These are phyloP conservation scores for Lipomyces chichibuensis DNA, from an alignment of 805 yeast species.

Conservation along the genomic window DNA sequence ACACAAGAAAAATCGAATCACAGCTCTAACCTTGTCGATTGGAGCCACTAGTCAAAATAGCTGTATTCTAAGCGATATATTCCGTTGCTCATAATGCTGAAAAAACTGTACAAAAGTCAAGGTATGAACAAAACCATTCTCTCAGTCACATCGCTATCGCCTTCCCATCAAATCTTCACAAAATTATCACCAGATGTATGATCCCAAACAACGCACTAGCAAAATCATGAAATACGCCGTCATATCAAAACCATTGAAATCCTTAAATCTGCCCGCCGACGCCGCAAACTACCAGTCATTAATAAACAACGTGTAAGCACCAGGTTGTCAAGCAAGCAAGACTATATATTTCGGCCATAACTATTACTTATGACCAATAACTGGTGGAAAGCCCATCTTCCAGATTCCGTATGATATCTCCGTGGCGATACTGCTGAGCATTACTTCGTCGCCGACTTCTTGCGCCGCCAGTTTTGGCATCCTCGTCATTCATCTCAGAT, in stretches of 20 bases:
- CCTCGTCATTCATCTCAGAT: conserved; percentile 3
- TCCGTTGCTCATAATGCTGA: not conserved
- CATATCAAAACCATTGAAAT: not conserved
- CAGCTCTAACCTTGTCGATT: no score
- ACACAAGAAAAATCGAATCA: no score
- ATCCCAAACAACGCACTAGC: conserved; percentile 1
- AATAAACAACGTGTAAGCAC: not conserved
- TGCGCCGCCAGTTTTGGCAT: conserved; percentile 7
- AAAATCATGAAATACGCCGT: not conserved
- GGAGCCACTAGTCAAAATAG: not conserved
- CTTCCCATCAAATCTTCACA: not conserved
- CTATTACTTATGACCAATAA: conserved; percentile 19
- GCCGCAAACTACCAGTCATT: not conserved
- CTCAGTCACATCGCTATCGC: not conserved
- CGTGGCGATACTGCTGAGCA: conserved; percentile 22
- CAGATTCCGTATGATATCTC: conserved; percentile 41
- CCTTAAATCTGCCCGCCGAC: not conserved
- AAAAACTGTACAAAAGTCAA: not conserved
- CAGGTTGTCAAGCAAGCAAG: not conserved
- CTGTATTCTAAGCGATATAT: not conserved
- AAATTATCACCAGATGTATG: not conserved
- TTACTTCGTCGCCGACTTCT: conserved; percentile 8
- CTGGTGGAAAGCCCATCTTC: conserved; percentile 40
- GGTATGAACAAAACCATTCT: not conserved
- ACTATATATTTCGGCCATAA: not conserved